phyloP scores from a whole-genome alignment of 306 rosid species.

The Datisca glomerata region DNA sequence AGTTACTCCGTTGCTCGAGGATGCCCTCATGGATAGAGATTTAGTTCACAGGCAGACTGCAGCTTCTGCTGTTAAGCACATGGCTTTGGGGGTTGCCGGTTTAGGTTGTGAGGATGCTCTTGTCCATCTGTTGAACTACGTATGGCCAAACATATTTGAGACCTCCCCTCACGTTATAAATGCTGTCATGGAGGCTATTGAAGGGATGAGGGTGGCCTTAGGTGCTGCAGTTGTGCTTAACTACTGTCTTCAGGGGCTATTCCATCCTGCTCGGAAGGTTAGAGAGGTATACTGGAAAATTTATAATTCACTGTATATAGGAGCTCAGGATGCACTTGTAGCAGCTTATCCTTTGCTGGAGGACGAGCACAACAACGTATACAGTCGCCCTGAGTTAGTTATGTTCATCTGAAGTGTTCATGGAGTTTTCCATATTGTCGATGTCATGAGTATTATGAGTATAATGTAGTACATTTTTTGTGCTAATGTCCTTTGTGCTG shows the following conservation, averaged over 20 bases:
- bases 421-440: too few species aligned
- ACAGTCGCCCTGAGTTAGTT: constrained; percentile 46
- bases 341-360: constrained; percentile 55
- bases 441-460: too few species aligned
- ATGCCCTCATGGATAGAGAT: constrained; percentile 93
- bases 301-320: constrained; percentile 56
- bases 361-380: constrained; percentile 49
- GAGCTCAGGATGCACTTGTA: constrained; percentile 70
- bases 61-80: constrained; percentile 96
- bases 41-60: constrained; percentile 95
- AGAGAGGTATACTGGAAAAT: constrained; percentile 82
- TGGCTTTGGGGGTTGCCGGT: constrained; percentile 98
- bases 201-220: constrained; percentile 95
- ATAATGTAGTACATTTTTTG: too few species aligned
- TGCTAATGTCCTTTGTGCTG: too few species aligned
- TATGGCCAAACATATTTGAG: constrained; percentile 95
- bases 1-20: constrained; percentile 90
- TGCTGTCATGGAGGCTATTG: constrained; percentile 96
- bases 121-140: constrained; percentile 70
- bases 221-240: constrained; percentile 82
- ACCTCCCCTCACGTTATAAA: constrained; percentile 93
- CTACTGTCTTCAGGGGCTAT: constrained; percentile 68
- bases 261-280: constrained; percentile 71
- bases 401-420: constrained; percentile 39
- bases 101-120: constrained; percentile 93